Evolutionary conservation across 2,329 filamentous ascomycete genomes (phyloP).

Genomic region (Cladosporium sp.): DNA sequence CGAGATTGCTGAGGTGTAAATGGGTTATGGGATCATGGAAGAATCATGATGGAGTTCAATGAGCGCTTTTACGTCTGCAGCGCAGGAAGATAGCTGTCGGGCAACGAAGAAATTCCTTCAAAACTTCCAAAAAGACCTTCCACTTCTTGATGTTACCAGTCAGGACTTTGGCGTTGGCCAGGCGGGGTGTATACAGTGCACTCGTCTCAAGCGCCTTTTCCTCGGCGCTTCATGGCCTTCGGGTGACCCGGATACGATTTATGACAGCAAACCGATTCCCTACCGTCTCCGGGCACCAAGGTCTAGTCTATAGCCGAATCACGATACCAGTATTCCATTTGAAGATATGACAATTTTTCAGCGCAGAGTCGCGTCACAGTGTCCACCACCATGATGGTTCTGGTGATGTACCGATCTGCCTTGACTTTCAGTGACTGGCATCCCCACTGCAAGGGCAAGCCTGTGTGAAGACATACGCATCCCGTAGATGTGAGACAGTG

Average conservation of each 20-base stretch:
- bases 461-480: background rate
- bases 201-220: background rate
- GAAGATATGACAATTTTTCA: background rate
- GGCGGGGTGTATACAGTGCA: background rate
- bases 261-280: background rate
- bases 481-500: constrained; percentile 1
- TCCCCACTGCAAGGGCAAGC: constrained; percentile 1
- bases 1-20: constrained; percentile 91
- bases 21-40: constrained; percentile 11
- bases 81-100: constrained; percentile 14
- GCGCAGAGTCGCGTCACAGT: background rate
- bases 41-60: constrained; percentile 15
- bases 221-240: background rate
- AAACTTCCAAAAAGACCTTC: constrained; percentile 11
- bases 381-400: background rate
- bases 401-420: background rate
- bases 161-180: background rate
- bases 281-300: background rate
- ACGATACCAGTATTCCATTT: background rate
- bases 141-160: background rate
- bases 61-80: constrained; percentile 18
- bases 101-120: constrained; percentile 13
- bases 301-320: constrained; percentile 1
- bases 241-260: background rate
- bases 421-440: background rate